Evolutionary conservation across 2,329 filamentous ascomycete species (phyloP).

Genomic region (Penicillium sp.): DNA sequence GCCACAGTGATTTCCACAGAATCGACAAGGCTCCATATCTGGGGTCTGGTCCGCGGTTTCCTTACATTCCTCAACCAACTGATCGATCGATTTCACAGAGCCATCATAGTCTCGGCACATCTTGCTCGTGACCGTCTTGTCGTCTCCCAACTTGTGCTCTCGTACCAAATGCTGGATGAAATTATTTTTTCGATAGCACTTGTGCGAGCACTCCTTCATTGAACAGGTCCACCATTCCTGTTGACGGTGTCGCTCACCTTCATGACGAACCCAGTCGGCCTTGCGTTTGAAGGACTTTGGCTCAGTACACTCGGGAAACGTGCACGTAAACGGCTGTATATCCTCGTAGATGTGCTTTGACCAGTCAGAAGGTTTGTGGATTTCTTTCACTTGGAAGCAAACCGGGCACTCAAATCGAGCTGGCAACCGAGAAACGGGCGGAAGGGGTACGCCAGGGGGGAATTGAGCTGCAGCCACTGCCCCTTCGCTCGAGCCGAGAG

Average conservation of each 20-base stretch:
- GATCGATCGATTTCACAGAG: conserved; percentile 45
- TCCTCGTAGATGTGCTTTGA: conserved; percentile 95
- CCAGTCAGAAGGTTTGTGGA: conserved; percentile 91
- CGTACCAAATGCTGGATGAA: conserved; percentile 88
- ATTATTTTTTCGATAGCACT: conserved; percentile 83
- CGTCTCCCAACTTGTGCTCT: conserved; percentile 81
- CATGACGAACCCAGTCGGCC: conserved; percentile 91
- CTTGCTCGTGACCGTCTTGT: conserved; percentile 67
- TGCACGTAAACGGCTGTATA: conserved; percentile 87
- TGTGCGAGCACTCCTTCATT: conserved; percentile 71
- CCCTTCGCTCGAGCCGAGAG: conserved; percentile 61
- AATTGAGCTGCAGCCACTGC: conserved; percentile 68
- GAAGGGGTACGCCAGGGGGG: conserved; percentile 72
- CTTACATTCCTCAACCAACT: conserved; percentile 71
- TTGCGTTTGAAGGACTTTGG: conserved; percentile 92
- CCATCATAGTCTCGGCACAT: conserved; percentile 36
- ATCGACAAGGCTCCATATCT: conserved; percentile 77
- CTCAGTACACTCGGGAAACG: conserved; percentile 74
- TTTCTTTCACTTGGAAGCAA: conserved; percentile 78
- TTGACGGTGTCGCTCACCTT: conserved; percentile 84
- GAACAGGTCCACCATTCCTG: conserved; percentile 88
- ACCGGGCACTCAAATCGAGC: conserved; percentile 86
- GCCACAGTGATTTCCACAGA: conserved; percentile 73
- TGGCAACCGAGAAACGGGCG: conserved; percentile 68
- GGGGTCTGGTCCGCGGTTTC: conserved; percentile 57